phyloP scores from a whole-genome alignment of 2,329 filamentous ascomycete genomes.

The Fonsecaea nubica region DNA sequence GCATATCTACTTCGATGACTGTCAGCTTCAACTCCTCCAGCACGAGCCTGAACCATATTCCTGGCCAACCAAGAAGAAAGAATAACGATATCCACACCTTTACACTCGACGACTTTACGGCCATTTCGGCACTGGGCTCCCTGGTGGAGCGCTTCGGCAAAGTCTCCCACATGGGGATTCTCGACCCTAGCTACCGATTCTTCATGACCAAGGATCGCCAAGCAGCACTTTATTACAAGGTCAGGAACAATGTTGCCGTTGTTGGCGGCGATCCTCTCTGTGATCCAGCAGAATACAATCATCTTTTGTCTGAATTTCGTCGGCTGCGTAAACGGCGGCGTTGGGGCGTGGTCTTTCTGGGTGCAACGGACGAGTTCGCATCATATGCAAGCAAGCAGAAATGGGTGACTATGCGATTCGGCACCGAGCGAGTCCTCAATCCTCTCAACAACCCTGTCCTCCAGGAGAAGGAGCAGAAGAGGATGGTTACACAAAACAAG shows the following conservation, averaged over 20 bases:
- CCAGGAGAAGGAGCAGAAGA: conserved; percentile 46
- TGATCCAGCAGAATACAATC: conserved; percentile 37
- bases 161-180: conserved; percentile 53
- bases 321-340: conserved; percentile 43
- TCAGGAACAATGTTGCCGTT: conserved; percentile 47
- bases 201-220: conserved; percentile 48
- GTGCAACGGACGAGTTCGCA: conserved; percentile 46
- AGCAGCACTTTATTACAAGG: conserved; percentile 50
- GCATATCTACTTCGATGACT: conserved; percentile 12
- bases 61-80: conserved; percentile 16
- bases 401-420: conserved; percentile 50
- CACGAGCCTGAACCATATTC: neutral
- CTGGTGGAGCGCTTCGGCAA: conserved; percentile 47
- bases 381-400: conserved; percentile 42
- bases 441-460: conserved; percentile 50
- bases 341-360: conserved; percentile 48
- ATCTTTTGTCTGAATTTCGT: conserved; percentile 47
- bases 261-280: conserved; percentile 52
- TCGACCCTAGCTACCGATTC: conserved; percentile 51
- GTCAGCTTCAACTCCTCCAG: conserved; percentile 11
- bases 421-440: conserved; percentile 50
- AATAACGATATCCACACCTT: conserved; percentile 39
- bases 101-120: conserved; percentile 45
- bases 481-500: conserved; percentile 47
- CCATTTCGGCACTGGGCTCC: conserved; percentile 43